phyloP scores from a whole-genome alignment of 108 stramenopile genomes.

The Cylindrotheca fusiformis region DNA sequence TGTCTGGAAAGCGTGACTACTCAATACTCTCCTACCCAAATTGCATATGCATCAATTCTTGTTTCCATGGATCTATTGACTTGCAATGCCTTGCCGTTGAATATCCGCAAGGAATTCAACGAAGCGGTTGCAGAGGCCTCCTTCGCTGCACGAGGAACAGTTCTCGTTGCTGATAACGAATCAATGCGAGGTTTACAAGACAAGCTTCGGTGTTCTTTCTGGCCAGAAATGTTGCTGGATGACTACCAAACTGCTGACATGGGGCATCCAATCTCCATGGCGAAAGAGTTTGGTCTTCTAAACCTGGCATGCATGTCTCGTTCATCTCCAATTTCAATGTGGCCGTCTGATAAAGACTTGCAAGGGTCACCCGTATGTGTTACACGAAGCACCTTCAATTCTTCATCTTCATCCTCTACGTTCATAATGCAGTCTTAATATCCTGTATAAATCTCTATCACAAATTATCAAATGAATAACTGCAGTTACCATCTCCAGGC shows the following conservation, averaged over 20 bases:
- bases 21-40: conserved; percentile 52
- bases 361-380: background rate
- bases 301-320: conserved; percentile 25
- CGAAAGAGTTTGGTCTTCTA: conserved; percentile 42
- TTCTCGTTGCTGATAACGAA: conserved; percentile 14
- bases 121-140: conserved; percentile 15
- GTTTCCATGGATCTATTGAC: conserved; percentile 68
- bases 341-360: too few species aligned
- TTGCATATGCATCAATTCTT: conserved; percentile 70
- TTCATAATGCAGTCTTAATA: too few species aligned
- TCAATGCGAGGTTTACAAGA: conserved; percentile 25
- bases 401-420: too few species aligned
- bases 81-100: conserved; percentile 22
- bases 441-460: background rate
- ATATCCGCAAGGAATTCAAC: conserved; percentile 28
- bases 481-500: too few species aligned
- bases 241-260: conserved; percentile 26
- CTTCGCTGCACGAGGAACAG: conserved; percentile 9
- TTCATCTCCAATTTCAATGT: background rate
- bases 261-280: conserved; percentile 53
- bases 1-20: conserved; percentile 54
- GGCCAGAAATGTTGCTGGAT: conserved; percentile 57
- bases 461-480: too few species aligned
- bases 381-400: too few species aligned
- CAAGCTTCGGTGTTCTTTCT: conserved; percentile 30